phyloP scores from a whole-genome alignment of 768 basidiomycete species.

The Saitozyma sp. region DNA sequence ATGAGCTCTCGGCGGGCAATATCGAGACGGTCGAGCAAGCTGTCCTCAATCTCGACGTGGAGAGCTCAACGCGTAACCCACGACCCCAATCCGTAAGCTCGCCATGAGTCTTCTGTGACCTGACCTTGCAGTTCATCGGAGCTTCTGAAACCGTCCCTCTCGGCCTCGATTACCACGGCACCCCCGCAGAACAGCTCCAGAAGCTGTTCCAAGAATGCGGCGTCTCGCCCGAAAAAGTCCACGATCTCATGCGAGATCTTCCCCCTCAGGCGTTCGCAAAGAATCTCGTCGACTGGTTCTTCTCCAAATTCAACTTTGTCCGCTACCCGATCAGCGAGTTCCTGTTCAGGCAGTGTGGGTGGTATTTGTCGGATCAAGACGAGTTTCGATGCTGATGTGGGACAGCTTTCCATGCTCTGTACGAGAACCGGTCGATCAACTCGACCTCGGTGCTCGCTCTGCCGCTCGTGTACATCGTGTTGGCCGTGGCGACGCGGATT shows the following conservation, averaged over 20 bases:
- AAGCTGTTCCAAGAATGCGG: conserved; percentile 84
- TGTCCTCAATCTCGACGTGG: conserved; percentile 27
- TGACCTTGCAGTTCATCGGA: conserved; percentile 14
- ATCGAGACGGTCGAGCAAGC: conserved; percentile 5
- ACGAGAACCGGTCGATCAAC: conserved; percentile 55
- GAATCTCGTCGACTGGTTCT: conserved; percentile 71
- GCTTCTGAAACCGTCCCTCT: conserved; percentile 21
- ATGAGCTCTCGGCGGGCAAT: conserved; percentile 12
- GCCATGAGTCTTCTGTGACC: conserved; percentile 2
- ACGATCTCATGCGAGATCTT: conserved; percentile 82
- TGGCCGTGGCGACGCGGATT: conserved; percentile 81
- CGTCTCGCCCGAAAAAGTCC: conserved; percentile 75
- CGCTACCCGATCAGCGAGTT: conserved; percentile 84
- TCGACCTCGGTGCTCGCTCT: conserved; percentile 71
- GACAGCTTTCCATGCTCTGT: conserved; percentile 15
- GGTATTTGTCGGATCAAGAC: not conserved
- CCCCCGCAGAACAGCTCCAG: conserved; percentile 73
- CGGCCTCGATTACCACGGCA: conserved; percentile 37
- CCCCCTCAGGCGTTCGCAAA: conserved; percentile 72
- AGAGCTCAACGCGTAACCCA: conserved; percentile 33
- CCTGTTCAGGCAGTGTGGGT: conserved; percentile 63
- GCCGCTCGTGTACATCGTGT: conserved; percentile 82
- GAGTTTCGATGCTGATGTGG: not conserved
- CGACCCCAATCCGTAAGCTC: conserved; percentile 38
- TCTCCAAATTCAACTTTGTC: conserved; percentile 74